Evolutionary conservation across 441 rosid species (phyloP), one percentile per base, ranked within the genome.

Genomic region (Arabidopsis lyrata): DNA sequence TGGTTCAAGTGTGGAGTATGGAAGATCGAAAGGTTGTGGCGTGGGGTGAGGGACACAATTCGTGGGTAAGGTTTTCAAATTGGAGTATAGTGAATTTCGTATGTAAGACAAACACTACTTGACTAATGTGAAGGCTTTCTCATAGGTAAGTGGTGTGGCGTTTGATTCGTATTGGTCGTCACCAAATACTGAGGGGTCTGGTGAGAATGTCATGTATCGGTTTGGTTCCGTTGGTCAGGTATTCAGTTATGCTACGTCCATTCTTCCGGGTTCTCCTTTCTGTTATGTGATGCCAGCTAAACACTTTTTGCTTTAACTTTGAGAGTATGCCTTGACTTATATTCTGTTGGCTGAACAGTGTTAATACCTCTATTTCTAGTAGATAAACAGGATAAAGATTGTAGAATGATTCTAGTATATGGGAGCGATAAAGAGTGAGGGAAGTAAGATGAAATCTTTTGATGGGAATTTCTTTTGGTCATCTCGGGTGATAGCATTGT

Each of bases 161-260:
- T 96, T 96, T 81, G 99, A 96, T 91, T 86, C 97, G 6, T 87
- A 88, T 77, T 93, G 95, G 97, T 86, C 97, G 49, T 77, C 94
- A 13, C 98, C 96, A 69, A 90, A 84, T 80, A 80, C 97, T 8
- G 97, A 91, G 66, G 96, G 92, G 70, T 76, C 92, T 8, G 89
- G 82, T 44, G 98, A 95, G 81, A 82, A 85, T 32, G 81, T 95
- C 70, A 86, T 95, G 87, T 93, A 91, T 70, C 92, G 98, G 54
- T 93, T 95, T 81, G 99, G 99, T 47, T 95, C 99, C 22, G 98
- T 95, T 78, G 98, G 97, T 80, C 99, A 93, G 99, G 99, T 95
- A 90, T 53, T 48, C 55, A 32, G 52, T 60, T 60, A 70, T 62
- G 49, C 15, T 32, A 39, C 18, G n/a, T 29, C 66, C 7, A 49